Conservation (phyloP, 805 yeast genomes). For the Tetrapisispora nanseiensis region DNA sequence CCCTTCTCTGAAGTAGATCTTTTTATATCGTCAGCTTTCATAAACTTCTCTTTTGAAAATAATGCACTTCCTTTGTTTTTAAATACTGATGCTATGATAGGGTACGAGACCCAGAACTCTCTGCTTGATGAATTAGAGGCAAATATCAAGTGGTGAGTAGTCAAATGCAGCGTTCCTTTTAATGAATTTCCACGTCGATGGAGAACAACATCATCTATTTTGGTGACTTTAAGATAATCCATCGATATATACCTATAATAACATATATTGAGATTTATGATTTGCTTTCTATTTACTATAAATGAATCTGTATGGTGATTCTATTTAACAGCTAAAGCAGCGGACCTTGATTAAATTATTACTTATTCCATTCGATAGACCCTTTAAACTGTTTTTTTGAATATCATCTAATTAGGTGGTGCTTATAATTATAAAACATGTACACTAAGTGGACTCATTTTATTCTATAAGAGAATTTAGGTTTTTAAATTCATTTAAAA, state of each 20-base stretch:
- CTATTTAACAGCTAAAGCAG: too few species aligned
- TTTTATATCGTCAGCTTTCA: neutral
- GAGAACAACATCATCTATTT: slow-evolving; percentile 43
- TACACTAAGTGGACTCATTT: too few species aligned
- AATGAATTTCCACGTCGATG: slow-evolving; percentile 47
- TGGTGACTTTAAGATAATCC: slow-evolving; percentile 49
- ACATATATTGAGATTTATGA: neutral
- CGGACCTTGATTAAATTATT: too few species aligned
- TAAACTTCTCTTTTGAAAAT: slow-evolving; percentile 15
- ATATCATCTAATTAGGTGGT: too few species aligned
- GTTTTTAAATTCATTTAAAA: too few species aligned
- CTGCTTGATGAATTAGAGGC: slow-evolving; percentile 32
- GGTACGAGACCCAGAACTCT: slow-evolving; percentile 90
- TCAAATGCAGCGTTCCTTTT: slow-evolving; percentile 56
- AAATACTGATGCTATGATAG: slow-evolving; percentile 58
- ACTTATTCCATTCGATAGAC: too few species aligned
- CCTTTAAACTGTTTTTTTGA: too few species aligned
- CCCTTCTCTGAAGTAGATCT: neutral
- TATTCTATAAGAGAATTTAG: too few species aligned
- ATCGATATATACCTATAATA: slow-evolving; percentile 21
- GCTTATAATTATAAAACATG: too few species aligned
- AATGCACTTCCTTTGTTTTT: slow-evolving; percentile 45
- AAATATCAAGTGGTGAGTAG: slow-evolving; percentile 70
- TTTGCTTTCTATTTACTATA: too few species aligned
- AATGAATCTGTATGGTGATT: too few species aligned